A percentile compares a stretch with the other conserved stretches of the same genome.
These are phyloP conservation scores for Balakata baccata DNA, from an alignment of 345 rosid species.

Conservation along the genomic window DNA sequence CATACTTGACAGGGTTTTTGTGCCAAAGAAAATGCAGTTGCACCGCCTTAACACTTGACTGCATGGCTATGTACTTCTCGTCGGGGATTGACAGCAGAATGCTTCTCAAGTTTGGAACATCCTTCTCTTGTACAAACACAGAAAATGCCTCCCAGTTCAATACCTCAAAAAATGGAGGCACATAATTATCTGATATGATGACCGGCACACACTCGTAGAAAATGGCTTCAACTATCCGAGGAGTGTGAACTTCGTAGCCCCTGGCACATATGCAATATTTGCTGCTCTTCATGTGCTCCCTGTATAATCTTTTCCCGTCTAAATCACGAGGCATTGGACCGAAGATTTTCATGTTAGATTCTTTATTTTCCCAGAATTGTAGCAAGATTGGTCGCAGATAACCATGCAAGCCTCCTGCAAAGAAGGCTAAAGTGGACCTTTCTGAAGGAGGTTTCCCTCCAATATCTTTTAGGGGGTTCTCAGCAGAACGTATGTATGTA, in stretches of 20 bases:
- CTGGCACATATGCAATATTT: conserved; percentile 85
- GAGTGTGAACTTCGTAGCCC: conserved; percentile 85
- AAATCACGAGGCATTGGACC: conserved; percentile 67
- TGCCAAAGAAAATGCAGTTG: conserved; percentile 93
- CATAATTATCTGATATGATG: conserved; percentile 83
- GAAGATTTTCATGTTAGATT: conserved; percentile 71
- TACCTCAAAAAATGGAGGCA: conserved; percentile 82
- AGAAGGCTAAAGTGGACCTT: conserved; percentile 69
- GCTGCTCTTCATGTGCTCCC: conserved; percentile 84
- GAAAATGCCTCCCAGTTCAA: conserved; percentile 76
- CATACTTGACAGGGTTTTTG: conserved; percentile 63
- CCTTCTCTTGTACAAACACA: conserved; percentile 73
- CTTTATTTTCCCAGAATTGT: conserved; percentile 69
- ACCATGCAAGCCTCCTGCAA: conserved; percentile 88
- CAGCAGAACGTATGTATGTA: conserved; percentile 58
- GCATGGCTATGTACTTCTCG: conserved; percentile 62
- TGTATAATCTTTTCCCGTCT: conserved; percentile 53
- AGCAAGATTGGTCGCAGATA: conserved; percentile 64
- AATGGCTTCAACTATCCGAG: conserved; percentile 78
- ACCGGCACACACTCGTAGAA: conserved; percentile 77
- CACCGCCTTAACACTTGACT: conserved; percentile 54
- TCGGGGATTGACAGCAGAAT: conserved; percentile 62
- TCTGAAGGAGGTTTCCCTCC: conserved; percentile 71
- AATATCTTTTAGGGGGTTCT: conserved; percentile 50
- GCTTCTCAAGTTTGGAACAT: conserved; percentile 59